Conservation (phyloP, 495 filamentous ascomycete species). For the Cetradonia linearis region DNA sequence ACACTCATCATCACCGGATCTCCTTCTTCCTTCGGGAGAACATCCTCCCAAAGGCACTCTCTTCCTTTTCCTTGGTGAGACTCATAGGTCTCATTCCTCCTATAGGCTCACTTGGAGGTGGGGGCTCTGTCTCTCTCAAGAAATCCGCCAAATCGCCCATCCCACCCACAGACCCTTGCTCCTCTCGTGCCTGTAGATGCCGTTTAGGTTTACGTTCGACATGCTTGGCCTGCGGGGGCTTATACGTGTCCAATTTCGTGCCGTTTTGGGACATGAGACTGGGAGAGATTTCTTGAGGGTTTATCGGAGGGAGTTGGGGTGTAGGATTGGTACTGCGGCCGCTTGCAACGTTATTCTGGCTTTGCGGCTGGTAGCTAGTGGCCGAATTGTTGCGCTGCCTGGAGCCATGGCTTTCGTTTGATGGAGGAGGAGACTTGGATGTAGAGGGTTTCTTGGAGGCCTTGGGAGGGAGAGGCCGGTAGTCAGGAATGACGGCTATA, state of each 20-base stretch:
- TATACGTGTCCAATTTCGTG: slow-evolving; percentile 23
- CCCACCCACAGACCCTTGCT: slow-evolving; percentile 24
- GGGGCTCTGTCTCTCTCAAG: slow-evolving; percentile 66
- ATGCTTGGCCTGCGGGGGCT: slow-evolving; percentile 28
- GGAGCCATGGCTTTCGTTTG: slow-evolving; percentile 10
- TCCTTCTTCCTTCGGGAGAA: slow-evolving; percentile 16
- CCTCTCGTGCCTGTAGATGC: slow-evolving; percentile 32
- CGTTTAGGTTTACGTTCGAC: slow-evolving; percentile 28
- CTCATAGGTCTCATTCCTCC: slow-evolving; percentile 10
- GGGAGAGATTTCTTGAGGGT: slow-evolving; percentile 17
- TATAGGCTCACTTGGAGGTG: slow-evolving; percentile 31
- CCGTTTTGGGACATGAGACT: slow-evolving; percentile 23
- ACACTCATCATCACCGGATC: background rate
- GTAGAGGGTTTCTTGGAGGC: slow-evolving; percentile 19
- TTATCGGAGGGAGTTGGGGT: slow-evolving; percentile 21
- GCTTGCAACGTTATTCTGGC: slow-evolving; percentile 6
- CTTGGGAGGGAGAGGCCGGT: slow-evolving; percentile 31
- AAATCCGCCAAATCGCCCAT: slow-evolving; percentile 75
- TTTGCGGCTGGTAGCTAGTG: slow-evolving; percentile 7
- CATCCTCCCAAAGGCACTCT: slow-evolving; percentile 15
- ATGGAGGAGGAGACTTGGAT: slow-evolving; percentile 13
- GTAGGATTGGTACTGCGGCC: slow-evolving; percentile 10
- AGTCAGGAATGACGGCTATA: slow-evolving; percentile 38
- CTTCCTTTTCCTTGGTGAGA: slow-evolving; percentile 15
- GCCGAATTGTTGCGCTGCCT: slow-evolving; percentile 9